Base-by-base conservation (phyloP, 2,329 filamentous ascomycete species). In the Monosporascus ibericus region DNA sequence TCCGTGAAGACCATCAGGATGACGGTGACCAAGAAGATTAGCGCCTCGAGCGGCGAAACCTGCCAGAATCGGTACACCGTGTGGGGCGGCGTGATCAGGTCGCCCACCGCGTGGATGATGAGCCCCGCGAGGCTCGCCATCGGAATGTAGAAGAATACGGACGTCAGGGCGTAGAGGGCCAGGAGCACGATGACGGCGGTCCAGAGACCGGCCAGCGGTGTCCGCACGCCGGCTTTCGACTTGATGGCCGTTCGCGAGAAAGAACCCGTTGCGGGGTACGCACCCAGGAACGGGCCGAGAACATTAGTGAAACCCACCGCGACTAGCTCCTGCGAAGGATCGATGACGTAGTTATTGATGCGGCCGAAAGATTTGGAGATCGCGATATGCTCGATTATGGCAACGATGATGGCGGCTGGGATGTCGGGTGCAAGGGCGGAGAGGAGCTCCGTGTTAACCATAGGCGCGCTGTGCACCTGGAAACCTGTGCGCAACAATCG, bases 221-320 rank as follows among this genome's bases (percentile, higher is more conserved):
- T 95, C 42, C 90, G 85, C 2, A 95, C 90, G 66, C 90, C 90
- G 50, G 90, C 89, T 72, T 95, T 95, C n/a, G 90, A 89, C 71
- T 95, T 95, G 75, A 96, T 95, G 48, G 90, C 91, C 22, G 90
- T 95, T 55, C 90, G 84, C 7, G 88, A 92, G 76, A 96, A 96
- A 2, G 90, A 95, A 6, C 90, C 91, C 11, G 90, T 96, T 0
- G 89, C 88, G 4, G 90, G 89, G 61, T 95, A 96, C 2, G 78
- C 90, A 49, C 90, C 88, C 1, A 92, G 74, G 74, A 94, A 92
- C 9, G 88, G 87, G 6, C 86, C 87, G 3, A 92, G 75, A 4
- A 92, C 69, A 60, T 92, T 92, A 34, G 82, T 83, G 3, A 90
- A 81, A 37, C 88, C 88, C 55, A 92, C 87, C 14, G 87, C 87